Conservation (phyloP, 2,329 filamentous ascomycete species). For the Parafenestella ontariensis region DNA sequence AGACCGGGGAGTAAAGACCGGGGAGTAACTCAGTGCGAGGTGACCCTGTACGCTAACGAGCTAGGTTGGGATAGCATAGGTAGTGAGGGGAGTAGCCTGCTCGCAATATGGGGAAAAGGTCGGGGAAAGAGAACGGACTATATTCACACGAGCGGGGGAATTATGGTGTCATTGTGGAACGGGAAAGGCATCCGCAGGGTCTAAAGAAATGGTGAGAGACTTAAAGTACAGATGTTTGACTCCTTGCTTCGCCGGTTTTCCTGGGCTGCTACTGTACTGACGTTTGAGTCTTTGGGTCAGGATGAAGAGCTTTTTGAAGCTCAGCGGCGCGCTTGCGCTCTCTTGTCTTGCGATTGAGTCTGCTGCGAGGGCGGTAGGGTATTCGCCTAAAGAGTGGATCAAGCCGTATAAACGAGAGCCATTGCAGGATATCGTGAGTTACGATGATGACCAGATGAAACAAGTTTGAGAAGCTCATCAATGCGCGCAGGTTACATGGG, state of each 20-base stretch:
- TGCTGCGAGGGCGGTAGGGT: conserved; percentile 58
- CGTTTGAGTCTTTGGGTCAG: conserved; percentile 6
- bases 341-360: conserved; percentile 54
- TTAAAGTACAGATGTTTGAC: not conserved
- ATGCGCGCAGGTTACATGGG: conserved; percentile 66
- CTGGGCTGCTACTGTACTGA: not conserved
- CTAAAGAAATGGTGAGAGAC: conserved; percentile 1
- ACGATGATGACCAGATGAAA: not conserved
- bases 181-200: not conserved
- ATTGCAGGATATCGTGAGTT: conserved; percentile 63
- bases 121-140: conserved; percentile 13
- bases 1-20: too few species aligned
- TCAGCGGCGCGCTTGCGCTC: conserved; percentile 35
- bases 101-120: conserved; percentile 6
- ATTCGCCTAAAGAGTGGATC: conserved; percentile 58
- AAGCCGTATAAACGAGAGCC: conserved; percentile 58
- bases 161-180: conserved; percentile 13
- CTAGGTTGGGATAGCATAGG: too few species aligned
- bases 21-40: too few species aligned
- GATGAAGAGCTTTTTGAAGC: conserved; percentile 27
- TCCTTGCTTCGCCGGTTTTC: not conserved
- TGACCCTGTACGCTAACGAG: too few species aligned
- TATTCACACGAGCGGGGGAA: conserved; percentile 14
- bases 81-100: conserved; percentile 1
- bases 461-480: not conserved